phyloP scores from a whole-genome alignment of 1,139 yeast genomes.

The Taphrina populina region DNA sequence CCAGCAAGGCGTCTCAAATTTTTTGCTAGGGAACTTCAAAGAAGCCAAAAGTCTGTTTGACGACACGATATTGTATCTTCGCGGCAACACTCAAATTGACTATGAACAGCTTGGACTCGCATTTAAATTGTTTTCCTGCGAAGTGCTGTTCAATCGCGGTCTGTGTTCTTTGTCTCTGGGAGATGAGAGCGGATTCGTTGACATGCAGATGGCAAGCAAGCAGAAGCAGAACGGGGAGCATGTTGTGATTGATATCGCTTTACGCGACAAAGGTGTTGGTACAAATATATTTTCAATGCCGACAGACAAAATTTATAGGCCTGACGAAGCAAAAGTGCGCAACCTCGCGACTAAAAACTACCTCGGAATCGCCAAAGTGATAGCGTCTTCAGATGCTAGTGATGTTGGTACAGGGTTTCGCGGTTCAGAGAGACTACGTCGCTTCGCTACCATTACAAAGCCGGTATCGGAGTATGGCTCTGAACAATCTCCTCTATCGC shows the following conservation, averaged over 20 bases:
- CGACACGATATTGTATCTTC: slow-evolving; percentile 39
- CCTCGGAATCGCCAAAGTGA: slow-evolving; percentile 34
- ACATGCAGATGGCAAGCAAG: slow-evolving; percentile 39
- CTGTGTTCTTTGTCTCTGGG: slow-evolving; percentile 40
- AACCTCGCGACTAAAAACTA: slow-evolving; percentile 32
- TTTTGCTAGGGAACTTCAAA: slow-evolving; percentile 38
- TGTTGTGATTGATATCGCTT: slow-evolving; percentile 40
- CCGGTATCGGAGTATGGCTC: neutral
- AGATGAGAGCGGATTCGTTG: slow-evolving; percentile 39
- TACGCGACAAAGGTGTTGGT: slow-evolving; percentile 34
- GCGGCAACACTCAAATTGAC: slow-evolving; percentile 41
- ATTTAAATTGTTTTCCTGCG: slow-evolving; percentile 41
- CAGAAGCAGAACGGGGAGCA: slow-evolving; percentile 40
- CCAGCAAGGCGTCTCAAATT: slow-evolving; percentile 41
- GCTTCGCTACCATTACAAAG: neutral
- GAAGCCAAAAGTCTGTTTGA: slow-evolving; percentile 40
- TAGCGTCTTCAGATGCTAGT: slow-evolving; percentile 25
- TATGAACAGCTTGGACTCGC: slow-evolving; percentile 41
- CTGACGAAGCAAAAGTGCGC: slow-evolving; percentile 35
- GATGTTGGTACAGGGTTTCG: slow-evolving; percentile 25
- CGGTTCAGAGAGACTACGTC: slow-evolving; percentile 14
- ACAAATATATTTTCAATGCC: slow-evolving; percentile 38
- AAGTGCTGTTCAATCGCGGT: slow-evolving; percentile 41
- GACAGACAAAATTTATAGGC: slow-evolving; percentile 35
- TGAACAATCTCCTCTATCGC: neutral